phyloP scores from a whole-genome alignment of 257 asterid species.

The Avicennia marina region DNA sequence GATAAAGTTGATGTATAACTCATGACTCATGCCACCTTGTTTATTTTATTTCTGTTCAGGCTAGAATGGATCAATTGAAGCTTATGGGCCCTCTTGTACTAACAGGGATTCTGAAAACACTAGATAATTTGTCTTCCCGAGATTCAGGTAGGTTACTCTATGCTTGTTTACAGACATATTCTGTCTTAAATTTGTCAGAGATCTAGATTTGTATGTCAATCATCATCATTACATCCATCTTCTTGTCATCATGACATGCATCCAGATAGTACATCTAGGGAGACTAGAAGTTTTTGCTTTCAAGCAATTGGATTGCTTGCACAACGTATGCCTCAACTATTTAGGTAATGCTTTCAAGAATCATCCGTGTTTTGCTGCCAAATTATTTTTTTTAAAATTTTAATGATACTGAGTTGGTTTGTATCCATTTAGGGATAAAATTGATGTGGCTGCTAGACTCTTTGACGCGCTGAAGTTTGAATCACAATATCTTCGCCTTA shows the following conservation, averaged over 20 bases:
- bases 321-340: conserved; percentile 92
- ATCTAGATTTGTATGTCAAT: conserved; percentile 5
- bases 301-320: conserved; percentile 98
- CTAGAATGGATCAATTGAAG: conserved; percentile 75
- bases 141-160: conserved; percentile 56
- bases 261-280: conserved; percentile 76
- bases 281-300: conserved; percentile 75
- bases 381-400: too few species aligned
- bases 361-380: too few species aligned
- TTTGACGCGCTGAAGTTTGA: conserved; percentile 82
- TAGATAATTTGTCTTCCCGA: conserved; percentile 57
- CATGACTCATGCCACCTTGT: conserved; percentile 10
- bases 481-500: conserved; percentile 67
- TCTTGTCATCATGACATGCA: conserved; percentile 20
- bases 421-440: conserved; percentile 55
- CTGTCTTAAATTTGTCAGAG: conserved; percentile 13
- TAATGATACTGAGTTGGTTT: conserved; percentile 7
- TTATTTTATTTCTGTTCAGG: conserved; percentile 41
- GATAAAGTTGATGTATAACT: conserved; percentile 8
- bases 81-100: conserved; percentile 93
- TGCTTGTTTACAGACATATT: conserved; percentile 24
- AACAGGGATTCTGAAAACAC: conserved; percentile 67
- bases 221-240: conserved; percentile 11
- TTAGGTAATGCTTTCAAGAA: conserved; percentile 61
- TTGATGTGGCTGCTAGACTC: conserved; percentile 84